Base-by-base conservation (phyloP, 768 basidiomycete genomes). In the Postia placenta region DNA sequence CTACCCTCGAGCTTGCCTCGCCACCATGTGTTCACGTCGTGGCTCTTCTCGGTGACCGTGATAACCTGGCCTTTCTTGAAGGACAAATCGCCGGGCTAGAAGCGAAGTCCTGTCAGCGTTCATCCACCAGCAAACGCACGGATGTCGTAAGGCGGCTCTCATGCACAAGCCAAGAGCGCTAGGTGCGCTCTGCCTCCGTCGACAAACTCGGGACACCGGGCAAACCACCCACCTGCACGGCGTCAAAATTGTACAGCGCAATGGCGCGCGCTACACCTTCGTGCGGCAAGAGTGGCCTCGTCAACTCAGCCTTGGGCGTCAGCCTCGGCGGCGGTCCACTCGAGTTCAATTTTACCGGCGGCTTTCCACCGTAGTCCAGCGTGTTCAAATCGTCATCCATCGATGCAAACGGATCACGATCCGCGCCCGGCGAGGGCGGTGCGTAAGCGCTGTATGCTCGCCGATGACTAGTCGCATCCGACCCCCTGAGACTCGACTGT, bases 11-110 rank as follows among this genome's bases (percentile, higher is more conserved):
- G 52, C 60, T 78, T 83, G n/a, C 88, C 88, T 12, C 73, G 83
- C 88, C 88, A 91, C 88, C 88, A 92, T 54, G 89, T 85, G 60
- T 92, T 79, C 9, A 69, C 79, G 38, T 78, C 87, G 28, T 81
- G 73, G 52, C 80, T 89, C 69, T 78, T 87, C 64, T 83, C 69
- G 11, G 76, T 80, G 19, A 92, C 69, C 14, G 66, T 72, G 42
- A 92, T 85, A 12, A 91, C 74, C 53, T 89, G 83, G 0, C 88
- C 88, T 60, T 82, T 89, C 12, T 67, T 71, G 59, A 92, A 88
- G 0, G 85, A 83, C 40, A 92, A 58, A 61, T 92, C 88, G 1
- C 86, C 88, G 9, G 69, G 62, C 85, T 89, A 54, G 48, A 23
- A 23, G n/a, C 24, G 4, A 56, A 23, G 47, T 56, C 25, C 41